Evolutionary conservation across 148 eudicot species (phyloP).

Genomic region (Polygonum aviculare): DNA sequence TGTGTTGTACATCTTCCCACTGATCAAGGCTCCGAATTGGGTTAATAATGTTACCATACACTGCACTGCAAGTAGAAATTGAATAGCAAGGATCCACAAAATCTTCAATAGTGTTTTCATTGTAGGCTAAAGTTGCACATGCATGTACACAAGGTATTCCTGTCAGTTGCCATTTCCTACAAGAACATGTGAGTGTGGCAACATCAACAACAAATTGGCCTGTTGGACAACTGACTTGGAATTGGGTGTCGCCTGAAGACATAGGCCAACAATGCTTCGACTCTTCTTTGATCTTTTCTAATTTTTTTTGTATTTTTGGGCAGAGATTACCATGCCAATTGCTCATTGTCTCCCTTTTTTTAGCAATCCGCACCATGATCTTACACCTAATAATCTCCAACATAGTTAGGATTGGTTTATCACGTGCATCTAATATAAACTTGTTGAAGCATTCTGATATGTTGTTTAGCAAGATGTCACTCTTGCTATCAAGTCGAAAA

Average conservation of each 20-base stretch:
- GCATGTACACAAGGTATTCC: not conserved
- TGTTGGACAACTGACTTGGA: not conserved
- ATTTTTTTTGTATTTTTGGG: not conserved
- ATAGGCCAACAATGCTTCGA: not conserved
- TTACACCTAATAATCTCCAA: not conserved
- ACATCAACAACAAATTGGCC: not conserved
- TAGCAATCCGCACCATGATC: not conserved
- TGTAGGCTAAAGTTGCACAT: not conserved
- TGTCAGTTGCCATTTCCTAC: not conserved
- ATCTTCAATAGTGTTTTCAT: not conserved
- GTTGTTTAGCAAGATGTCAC: not conserved
- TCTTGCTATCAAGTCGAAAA: not conserved
- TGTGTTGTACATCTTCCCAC: not conserved
- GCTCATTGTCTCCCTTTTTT: not conserved
- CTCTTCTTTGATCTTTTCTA: not conserved
- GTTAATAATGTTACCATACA: not conserved
- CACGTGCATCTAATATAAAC: not conserved
- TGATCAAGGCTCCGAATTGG: not conserved
- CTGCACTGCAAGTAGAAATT: not conserved
- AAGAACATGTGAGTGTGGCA: not conserved
- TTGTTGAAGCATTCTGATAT: not conserved
- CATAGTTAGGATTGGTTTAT: not conserved
- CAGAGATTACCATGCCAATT: not conserved
- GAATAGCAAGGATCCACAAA: not conserved
- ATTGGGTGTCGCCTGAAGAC: not conserved